phyloP scores from a whole-genome alignment of 768 basidiomycete genomes.

The Megacollybia marginata region DNA sequence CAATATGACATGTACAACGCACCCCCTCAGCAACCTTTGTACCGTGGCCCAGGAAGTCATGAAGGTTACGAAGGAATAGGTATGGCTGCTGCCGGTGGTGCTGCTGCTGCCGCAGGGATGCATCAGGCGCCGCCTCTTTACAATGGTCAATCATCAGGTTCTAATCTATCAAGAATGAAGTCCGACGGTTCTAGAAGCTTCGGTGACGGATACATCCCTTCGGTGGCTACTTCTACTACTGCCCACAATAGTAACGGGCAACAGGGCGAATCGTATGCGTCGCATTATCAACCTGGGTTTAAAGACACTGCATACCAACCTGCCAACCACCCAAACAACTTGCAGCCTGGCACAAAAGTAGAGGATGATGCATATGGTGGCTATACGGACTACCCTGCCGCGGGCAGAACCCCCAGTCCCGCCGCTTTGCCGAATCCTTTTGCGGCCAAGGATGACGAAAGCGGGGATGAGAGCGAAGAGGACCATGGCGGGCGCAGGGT shows the following conservation, averaged over 20 bases:
- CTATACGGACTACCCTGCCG: constrained; percentile 10
- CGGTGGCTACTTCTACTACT: not conserved
- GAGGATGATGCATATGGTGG: constrained; percentile 22
- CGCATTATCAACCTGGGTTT: constrained; percentile 17
- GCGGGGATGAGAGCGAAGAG: constrained; percentile 8
- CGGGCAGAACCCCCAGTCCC: not conserved
- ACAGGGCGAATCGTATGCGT: constrained; percentile 10
- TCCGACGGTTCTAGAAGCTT: too few species aligned
- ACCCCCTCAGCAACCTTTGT: constrained; percentile 14
- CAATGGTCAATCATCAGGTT: not conserved
- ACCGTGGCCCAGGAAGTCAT: constrained; percentile 5
- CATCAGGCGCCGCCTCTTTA: not conserved
- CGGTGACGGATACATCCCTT: not conserved
- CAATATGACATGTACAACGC: constrained; percentile 9
- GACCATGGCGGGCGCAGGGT: constrained; percentile 6
- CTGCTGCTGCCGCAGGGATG: not conserved
- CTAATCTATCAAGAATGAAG: too few species aligned
- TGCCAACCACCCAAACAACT: constrained; percentile 9
- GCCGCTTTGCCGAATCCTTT: constrained; percentile 15
- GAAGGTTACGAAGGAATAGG: not conserved
- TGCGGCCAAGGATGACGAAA: not conserved
- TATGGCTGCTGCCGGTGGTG: not conserved
- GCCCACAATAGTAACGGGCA: constrained; percentile 13
- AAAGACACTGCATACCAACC: constrained; percentile 10
- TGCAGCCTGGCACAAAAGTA: constrained; percentile 9